Conservation (phyloP, 202 grass and related monocot genomes). For the Thinopyrum obtusiflorum region DNA sequence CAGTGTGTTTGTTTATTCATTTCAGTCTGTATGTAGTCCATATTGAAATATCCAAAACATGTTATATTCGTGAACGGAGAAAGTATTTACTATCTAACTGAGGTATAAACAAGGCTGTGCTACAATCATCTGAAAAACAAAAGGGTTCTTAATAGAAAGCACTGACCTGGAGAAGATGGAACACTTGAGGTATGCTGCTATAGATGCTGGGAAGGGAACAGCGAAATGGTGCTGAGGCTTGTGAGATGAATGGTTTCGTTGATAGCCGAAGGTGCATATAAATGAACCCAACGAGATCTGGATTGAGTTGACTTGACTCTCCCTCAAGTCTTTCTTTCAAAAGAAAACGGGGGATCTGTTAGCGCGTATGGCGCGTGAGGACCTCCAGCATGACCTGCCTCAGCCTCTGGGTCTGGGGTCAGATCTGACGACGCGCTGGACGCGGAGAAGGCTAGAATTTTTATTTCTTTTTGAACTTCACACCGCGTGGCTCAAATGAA, state of each 20-base stretch:
- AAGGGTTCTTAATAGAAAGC: background rate
- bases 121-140: background rate
- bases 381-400: too few relatives aligned
- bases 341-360: too few relatives aligned
- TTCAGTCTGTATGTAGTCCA: too few relatives aligned
- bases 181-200: background rate
- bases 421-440: too few relatives aligned
- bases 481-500: too few relatives aligned
- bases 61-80: too few relatives aligned
- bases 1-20: too few relatives aligned
- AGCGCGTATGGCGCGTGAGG: too few relatives aligned
- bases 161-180: background rate
- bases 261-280: background rate
- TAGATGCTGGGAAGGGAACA: background rate
- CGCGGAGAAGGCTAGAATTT: too few relatives aligned
- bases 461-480: too few relatives aligned
- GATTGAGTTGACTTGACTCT: slow-evolving; percentile 2
- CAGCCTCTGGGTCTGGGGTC: too few relatives aligned
- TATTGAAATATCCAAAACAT: too few relatives aligned
- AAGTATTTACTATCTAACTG: background rate
- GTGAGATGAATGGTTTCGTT: background rate
- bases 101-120: background rate
- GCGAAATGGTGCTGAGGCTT: background rate
- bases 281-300: background rate
- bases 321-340: background rate